These are phyloP conservation scores for Kandelia obovata DNA, from an alignment of 345 rosid genomes.

Conservation along the genomic window DNA sequence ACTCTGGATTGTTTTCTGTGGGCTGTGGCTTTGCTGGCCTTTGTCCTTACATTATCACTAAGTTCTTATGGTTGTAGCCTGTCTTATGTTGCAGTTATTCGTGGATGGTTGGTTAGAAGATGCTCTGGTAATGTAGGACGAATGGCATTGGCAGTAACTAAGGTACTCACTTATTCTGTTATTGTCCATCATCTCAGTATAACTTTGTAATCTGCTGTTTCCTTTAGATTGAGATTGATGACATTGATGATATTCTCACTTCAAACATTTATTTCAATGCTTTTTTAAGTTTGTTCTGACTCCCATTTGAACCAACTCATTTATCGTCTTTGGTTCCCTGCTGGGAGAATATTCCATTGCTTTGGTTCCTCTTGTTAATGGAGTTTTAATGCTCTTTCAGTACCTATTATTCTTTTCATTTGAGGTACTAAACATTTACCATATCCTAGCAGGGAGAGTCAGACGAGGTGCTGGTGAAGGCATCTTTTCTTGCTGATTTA, in stretches of 20 bases:
- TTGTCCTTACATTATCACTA: not conserved
- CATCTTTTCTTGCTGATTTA: conserved; percentile 80
- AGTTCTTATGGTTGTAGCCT: not conserved
- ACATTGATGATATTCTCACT: not conserved
- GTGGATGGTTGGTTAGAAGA: conserved; percentile 95
- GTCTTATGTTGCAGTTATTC: conserved; percentile 52
- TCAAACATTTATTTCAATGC: not conserved
- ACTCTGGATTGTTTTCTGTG: not conserved
- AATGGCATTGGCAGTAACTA: conserved; percentile 43
- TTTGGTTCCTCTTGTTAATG: not conserved
- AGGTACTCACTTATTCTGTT: conserved; percentile 38
- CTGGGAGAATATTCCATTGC: not conserved
- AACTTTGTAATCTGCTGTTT: not conserved
- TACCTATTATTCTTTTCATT: not conserved
- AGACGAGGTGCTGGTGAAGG: conserved; percentile 83
- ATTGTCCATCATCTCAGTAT: not conserved
- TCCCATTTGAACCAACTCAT: not conserved
- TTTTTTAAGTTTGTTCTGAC: not conserved
- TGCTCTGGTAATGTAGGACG: conserved; percentile 78
- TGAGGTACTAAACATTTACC: conserved; percentile 11
- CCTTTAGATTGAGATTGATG: not conserved
- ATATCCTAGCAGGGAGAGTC: conserved; percentile 48
- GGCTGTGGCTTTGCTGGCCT: not conserved
- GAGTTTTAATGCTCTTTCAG: conserved; percentile 6
- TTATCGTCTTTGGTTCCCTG: not conserved